These are phyloP conservation scores for Cicer chorassanicum DNA, from an alignment of 306 rosid genomes.

Conservation along the genomic window DNA sequence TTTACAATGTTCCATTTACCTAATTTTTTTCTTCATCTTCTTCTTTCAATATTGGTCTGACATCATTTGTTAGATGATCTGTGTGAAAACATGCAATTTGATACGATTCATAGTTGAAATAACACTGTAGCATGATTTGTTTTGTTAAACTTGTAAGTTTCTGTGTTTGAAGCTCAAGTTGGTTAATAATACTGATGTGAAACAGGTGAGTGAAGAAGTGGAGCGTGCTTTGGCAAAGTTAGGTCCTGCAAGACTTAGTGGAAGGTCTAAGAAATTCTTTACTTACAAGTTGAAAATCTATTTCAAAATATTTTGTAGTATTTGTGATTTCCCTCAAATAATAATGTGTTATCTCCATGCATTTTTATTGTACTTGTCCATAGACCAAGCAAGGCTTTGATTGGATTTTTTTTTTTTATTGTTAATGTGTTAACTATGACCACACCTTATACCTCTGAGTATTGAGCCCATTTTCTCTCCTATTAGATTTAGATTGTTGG, in stretches of 20 bases:
- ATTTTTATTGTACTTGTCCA: slow-evolving; percentile 29
- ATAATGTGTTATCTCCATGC: slow-evolving; percentile 11
- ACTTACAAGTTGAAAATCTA: slow-evolving; percentile 32
- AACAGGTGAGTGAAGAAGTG: slow-evolving; percentile 96
- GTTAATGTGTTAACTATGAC: slow-evolving; percentile 1
- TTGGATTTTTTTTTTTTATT: background rate
- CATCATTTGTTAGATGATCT: slow-evolving; percentile 8
- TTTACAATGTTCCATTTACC: background rate
- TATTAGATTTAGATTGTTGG: slow-evolving; percentile 16
- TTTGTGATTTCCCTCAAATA: slow-evolving; percentile 24
- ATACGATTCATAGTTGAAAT: slow-evolving; percentile 24
- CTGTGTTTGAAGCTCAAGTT: slow-evolving; percentile 39
- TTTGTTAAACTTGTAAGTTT: slow-evolving; percentile 4
- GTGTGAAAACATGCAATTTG: slow-evolving; percentile 28
- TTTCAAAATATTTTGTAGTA: slow-evolving; percentile 34
- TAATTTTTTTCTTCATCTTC: background rate
- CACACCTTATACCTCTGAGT: slow-evolving; percentile 17
- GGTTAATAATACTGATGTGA: slow-evolving; percentile 36
- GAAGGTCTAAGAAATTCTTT: slow-evolving; percentile 62
- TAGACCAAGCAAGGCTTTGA: slow-evolving; percentile 31
- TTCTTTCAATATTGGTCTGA: slow-evolving; percentile 3
- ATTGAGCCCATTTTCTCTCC: background rate
- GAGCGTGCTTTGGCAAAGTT: slow-evolving; percentile 92
- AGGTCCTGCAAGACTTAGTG: slow-evolving; percentile 78
- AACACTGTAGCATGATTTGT: background rate